Evolutionary conservation across 1,139 yeast genomes (phyloP).

Genomic region (Debaryomyces subglobosus): DNA sequence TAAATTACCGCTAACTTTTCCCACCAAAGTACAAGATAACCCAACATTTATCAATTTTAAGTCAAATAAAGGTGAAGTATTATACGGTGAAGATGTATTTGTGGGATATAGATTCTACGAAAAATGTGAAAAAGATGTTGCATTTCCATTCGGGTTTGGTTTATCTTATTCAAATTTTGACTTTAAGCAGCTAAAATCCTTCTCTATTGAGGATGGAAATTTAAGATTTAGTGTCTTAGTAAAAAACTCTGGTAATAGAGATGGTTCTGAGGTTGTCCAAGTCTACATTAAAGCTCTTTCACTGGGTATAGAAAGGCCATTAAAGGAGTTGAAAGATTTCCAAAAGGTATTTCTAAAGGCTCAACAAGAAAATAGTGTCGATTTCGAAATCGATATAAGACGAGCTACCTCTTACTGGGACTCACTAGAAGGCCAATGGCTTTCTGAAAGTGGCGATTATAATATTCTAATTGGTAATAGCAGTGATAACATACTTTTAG

Average conservation of each 20-base stretch:
- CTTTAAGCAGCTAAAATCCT: conserved; percentile 17
- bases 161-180: conserved; percentile 27
- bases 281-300: conserved; percentile 44
- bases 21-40: conserved; percentile 24
- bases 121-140: conserved; percentile 20
- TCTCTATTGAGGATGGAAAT: conserved; percentile 12
- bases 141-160: conserved; percentile 30
- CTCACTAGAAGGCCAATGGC: conserved; percentile 51
- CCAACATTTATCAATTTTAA: conserved; percentile 28
- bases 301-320: conserved; percentile 50
- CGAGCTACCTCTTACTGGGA: conserved; percentile 61
- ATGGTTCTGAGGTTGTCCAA: conserved; percentile 52
- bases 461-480: conserved; percentile 48
- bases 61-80: conserved; percentile 25
- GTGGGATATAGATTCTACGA: conserved; percentile 32
- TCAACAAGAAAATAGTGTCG: conserved; percentile 24
- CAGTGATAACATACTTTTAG: conserved; percentile 24
- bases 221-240: conserved; percentile 32
- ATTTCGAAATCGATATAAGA: conserved; percentile 39
- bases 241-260: conserved; percentile 41
- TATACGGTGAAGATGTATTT: conserved; percentile 31
- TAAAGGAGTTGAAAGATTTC: conserved; percentile 60
- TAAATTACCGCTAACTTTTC: conserved; percentile 30
- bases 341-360: conserved; percentile 48
- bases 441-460: conserved; percentile 53